Evolutionary conservation across 495 filamentous ascomycete species (phyloP).

Genomic region (Evansstolkia leycettana): DNA sequence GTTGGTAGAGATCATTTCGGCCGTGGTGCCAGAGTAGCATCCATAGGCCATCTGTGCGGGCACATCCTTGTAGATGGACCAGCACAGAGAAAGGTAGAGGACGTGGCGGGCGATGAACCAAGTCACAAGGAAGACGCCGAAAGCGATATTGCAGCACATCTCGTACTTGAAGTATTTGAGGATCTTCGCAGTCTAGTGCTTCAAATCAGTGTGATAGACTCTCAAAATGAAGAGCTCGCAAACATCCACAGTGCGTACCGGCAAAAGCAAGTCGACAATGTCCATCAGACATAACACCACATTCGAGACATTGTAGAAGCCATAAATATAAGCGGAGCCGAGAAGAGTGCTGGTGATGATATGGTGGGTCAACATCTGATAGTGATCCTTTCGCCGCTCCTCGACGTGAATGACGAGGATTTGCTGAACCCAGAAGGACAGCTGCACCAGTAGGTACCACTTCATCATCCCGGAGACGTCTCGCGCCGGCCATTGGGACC

Average conservation of each 20-base stretch:
- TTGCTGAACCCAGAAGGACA: conserved; percentile 90
- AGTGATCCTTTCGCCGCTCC: conserved; percentile 83
- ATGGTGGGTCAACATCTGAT: conserved; percentile 93
- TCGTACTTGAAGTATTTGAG: conserved; percentile 77
- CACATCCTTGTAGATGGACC: conserved; percentile 65
- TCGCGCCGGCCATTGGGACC: conserved; percentile 70
- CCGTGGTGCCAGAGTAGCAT: conserved; percentile 53
- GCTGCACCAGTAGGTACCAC: conserved; percentile 83
- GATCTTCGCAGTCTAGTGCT: conserved; percentile 73
- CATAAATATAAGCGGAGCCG: conserved; percentile 67
- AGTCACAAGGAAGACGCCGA: conserved; percentile 73
- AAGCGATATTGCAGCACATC: conserved; percentile 66
- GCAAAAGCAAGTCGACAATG: conserved; percentile 75
- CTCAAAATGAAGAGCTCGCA: not conserved
- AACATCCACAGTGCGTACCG: conserved; percentile 51
- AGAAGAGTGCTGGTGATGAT: conserved; percentile 77
- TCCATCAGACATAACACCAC: conserved; percentile 90
- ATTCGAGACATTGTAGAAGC: conserved; percentile 75
- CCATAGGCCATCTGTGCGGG: conserved; percentile 48
- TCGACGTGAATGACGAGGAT: conserved; percentile 91
- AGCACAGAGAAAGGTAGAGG: conserved; percentile 64
- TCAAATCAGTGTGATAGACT: conserved; percentile 8
- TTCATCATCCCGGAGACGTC: conserved; percentile 65
- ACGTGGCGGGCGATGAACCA: conserved; percentile 83
- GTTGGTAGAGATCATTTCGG: conserved; percentile 39